Evolutionary conservation across 768 basidiomycete species (phyloP), one percentile per base, ranked within the genome.

Genomic region (Hericium alpestre): DNA sequence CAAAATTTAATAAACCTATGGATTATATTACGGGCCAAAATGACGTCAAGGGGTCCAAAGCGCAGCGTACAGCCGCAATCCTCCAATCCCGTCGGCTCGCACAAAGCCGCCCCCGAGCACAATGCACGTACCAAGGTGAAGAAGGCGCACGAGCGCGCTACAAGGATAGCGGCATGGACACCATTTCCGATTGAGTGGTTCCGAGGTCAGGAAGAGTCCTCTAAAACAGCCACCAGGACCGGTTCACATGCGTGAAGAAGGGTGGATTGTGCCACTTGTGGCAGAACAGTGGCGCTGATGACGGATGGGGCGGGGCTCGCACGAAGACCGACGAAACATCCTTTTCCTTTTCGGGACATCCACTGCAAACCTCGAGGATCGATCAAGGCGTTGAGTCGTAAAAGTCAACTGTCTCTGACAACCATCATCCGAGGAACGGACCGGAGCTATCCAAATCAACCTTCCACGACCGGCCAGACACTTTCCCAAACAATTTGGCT

Each of bases 301-400:
- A 46, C 20, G 43, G 43, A 18, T 46, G 43, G 20, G 43, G 43
- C n/a, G 43, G n/a, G 43, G 43, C 32, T 32, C 32, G 32, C 32
- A 10, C n/a, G 43, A 46, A 46, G 43, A 46, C 43, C 43, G 43
- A 46, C n/a, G 43, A 20, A 46, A 46, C 20, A 46, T 18, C 10
- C 12, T 18, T 46, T 58, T 25, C 57, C 57, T 54, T 18, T 48
- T 58, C 39, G 46, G 57, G 57, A 58, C 43, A 38, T n/a, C 27
- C 43, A 27, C 32, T 37, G 46, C 38, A 54, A 49, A 54, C 37
- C 27, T 47, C 15, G 27, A 25, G 53, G 15, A 58, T 58, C 57
- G 57, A 58, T 58, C 22, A 37, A 48, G 57, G 57, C 57, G 57
- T 53, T 54, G 52, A 53, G 46, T 53, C 53, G 52, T 53, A 58